Base-by-base conservation (phyloP, 2,329 filamentous ascomycete genomes). In the Hypoxylon sp. region DNA sequence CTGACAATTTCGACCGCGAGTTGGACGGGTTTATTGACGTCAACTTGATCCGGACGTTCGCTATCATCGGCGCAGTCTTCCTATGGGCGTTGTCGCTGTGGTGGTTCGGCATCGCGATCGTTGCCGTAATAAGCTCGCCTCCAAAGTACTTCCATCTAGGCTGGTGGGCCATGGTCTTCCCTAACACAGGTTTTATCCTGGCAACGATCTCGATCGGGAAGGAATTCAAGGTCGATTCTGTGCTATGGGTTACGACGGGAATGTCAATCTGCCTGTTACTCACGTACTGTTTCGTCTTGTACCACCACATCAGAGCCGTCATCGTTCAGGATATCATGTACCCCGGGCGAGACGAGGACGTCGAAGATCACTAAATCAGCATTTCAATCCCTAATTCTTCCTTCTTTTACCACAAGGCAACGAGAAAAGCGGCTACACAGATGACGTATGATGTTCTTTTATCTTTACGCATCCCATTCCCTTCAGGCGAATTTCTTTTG, bases 141-240 rank as follows among this genome's bases (percentile, higher is more conserved):
- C 81, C 85, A 72, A 83, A 82, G 75, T 80, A 81, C 69, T 89
- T 89, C 71, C 86, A 88, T 67, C 81, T 91, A 1, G 87, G 87
- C 0, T 91, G 88, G 88, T 91, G 87, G 86, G 87, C 88, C 0
- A 84, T 88, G 77, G 86, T 89, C 9, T 90, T 90, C 77, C 87
- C 87, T 50, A 90, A 90, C 76, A 86, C 85, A 0, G 87, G 87
- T 3, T 89, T 89, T 73, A 85, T 84, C 3, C 79, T 90, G 51
- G 85, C 85, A 2, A 88, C 86, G 0, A 87, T 88, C 54, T 79
- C 84, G 5, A 84, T 89, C 22, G 85, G 83, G 0, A 82, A 83
- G 3, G 81, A 83, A 37, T 79, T 89, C 6, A 74, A 78, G 52
- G 86, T 81, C 70, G 74, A 82, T 0, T 76, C 78, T 0, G 80